Percentiles rank a stretch among this genome's conserved stretches.
Evolutionary conservation across 306 rosid genomes (phyloP).

Genomic region (Trichosanthes cucumerina): DNA sequence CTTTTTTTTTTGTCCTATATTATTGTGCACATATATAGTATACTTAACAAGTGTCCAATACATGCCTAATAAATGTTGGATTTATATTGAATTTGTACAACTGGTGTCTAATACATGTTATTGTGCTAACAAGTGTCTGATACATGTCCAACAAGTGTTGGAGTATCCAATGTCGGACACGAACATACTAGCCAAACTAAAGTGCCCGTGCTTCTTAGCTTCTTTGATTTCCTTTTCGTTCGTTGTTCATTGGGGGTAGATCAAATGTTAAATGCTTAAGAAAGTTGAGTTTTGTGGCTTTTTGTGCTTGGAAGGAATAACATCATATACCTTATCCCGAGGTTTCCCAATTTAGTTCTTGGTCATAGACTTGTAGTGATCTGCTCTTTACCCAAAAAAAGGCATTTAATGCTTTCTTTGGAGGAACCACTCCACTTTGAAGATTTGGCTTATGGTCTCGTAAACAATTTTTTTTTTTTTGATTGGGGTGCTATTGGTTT

Average conservation of each 20-base stretch:
- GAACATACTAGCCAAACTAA: no score
- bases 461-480: neutral
- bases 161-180: no score
- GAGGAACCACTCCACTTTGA: neutral
- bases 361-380: neutral
- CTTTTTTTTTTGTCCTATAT: no score
- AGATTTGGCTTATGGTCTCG: neutral
- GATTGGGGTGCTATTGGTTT: neutral
- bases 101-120: neutral
- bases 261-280: neutral
- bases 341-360: neutral
- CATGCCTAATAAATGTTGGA: neutral
- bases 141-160: no score
- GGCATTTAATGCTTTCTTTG: neutral
- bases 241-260: neutral
- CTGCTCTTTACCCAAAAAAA: neutral
- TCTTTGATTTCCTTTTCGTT: neutral
- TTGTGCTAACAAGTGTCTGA: neutral
- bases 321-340: neutral
- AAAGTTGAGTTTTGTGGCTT: neutral
- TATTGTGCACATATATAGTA: no score
- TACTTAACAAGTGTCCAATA: neutral
- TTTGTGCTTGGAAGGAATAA: neutral
- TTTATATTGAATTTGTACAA: neutral
- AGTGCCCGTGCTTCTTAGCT: no score